These are phyloP conservation scores for Aristolochia contorta DNA, from an alignment of 164 flowering plant species.

Conservation along the genomic window DNA sequence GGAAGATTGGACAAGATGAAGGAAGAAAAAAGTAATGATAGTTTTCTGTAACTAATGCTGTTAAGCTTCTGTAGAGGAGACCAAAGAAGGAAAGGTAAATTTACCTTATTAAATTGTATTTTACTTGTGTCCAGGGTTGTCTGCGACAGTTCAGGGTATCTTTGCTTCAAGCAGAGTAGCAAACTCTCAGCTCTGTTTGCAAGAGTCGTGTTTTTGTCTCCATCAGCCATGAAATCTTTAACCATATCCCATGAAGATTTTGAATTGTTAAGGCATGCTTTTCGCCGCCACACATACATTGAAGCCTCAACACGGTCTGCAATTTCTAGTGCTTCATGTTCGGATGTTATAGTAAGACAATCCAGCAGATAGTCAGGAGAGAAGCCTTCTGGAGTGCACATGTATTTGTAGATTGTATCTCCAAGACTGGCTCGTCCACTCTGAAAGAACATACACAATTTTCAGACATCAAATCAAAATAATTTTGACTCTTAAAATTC, in stretches of 20 bases:
- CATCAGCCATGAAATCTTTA: slow-evolving; percentile 66
- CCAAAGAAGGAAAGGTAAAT: too few species aligned
- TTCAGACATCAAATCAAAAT: too few species aligned
- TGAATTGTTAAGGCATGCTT: slow-evolving; percentile 52
- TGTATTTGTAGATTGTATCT: slow-evolving; percentile 61
- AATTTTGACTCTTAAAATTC: neutral
- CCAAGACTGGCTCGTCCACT: slow-evolving; percentile 80
- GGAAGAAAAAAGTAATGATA: too few species aligned
- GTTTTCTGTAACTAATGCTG: too few species aligned
- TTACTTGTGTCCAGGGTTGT: slow-evolving; percentile 85
- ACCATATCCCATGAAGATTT: slow-evolving; percentile 79
- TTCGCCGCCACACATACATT: slow-evolving; percentile 89
- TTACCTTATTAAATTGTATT: slow-evolving; percentile 74
- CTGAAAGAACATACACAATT: slow-evolving; percentile 23
- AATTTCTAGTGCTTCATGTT: slow-evolving; percentile 90
- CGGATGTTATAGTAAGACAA: slow-evolving; percentile 55
- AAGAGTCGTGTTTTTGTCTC: slow-evolving; percentile 60
- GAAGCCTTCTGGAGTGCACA: slow-evolving; percentile 48
- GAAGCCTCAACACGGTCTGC: slow-evolving; percentile 87
- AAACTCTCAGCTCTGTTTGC: slow-evolving; percentile 77
- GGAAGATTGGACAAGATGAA: too few species aligned
- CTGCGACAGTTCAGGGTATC: slow-evolving; percentile 82
- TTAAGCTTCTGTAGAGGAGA: too few species aligned
- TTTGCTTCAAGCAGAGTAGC: slow-evolving; percentile 67
- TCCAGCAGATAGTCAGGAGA: slow-evolving; percentile 67